Base-by-base conservation (phyloP, 2,329 filamentous ascomycete genomes). In the Salinomyces thailandicus region DNA sequence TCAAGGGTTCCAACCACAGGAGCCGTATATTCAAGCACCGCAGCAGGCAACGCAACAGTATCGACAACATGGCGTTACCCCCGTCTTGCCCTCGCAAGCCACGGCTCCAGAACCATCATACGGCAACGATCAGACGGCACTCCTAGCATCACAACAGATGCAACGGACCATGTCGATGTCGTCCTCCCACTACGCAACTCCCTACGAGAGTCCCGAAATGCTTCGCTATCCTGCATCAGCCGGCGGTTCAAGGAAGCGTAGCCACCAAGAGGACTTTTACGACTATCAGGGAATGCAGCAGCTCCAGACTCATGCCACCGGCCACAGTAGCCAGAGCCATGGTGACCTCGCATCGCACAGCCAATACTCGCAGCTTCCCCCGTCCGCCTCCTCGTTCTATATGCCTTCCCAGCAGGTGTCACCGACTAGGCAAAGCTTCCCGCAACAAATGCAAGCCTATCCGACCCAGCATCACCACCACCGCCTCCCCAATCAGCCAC, bases 401-500 rank as follows among this genome's bases (percentile, higher is more conserved):
- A 37, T 42, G 18, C 45, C 46, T 1, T 47, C 43, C 4, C 50
- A 51, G 30, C 41, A 45, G 14, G 44, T 41, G 26, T 45, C 49
- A 18, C 50, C 47, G 22, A 41, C 41, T 27, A 39, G 22, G 8
- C 27, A 47, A 14, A 45, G 42, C 5, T 44, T 48, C 30, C 39
- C 45, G 13, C 45, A 30, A 42, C 43, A 22, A 42, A 48, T 47
- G 17, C 45, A 46, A 62, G n/a, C n/a, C n/a, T n/a, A n/a, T n/a
- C 63, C 41, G 62, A 72, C 51, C 52, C 36, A 55, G 58, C 48
- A 63, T 54, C 84, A 89, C 52, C 86, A 94, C 52, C 84, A 87
- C 51, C 79, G 80, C 28, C 69, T 87, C 24, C 84, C 85, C 33
- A 77, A 85, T 47, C 78, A 82, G 44, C 77, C 75, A 8, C 77